A percentile compares a stretch with the other conserved stretches of the same genome.
Conservation (phyloP, 352 stramenopile genomes). For the Phytophthora fragariaefolia region DNA sequence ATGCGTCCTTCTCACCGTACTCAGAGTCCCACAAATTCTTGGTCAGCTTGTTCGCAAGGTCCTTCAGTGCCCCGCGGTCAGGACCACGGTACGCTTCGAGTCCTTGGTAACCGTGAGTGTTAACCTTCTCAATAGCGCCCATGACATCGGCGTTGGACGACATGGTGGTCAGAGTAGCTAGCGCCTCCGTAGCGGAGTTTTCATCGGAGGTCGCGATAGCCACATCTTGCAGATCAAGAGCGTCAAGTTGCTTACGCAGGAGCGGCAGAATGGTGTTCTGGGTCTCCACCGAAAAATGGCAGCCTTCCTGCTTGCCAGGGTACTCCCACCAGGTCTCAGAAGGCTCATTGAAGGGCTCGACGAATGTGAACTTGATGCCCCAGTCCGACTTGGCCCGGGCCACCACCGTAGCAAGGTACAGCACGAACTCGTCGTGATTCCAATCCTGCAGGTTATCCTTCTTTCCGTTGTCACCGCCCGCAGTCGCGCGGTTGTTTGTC, state of each 20-base stretch:
- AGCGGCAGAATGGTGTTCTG: conserved; percentile 48
- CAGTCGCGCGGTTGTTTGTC: conserved; percentile 55
- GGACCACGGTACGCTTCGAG: conserved; percentile 51
- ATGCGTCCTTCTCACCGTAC: conserved; percentile 55
- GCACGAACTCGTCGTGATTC: conserved; percentile 55
- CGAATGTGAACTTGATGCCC: conserved; percentile 56
- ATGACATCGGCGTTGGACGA: conserved; percentile 31
- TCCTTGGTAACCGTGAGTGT: conserved; percentile 64
- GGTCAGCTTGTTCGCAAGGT: conserved; percentile 36
- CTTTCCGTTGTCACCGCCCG: conserved; percentile 43
- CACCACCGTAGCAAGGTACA: conserved; percentile 55
- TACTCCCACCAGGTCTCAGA: conserved; percentile 58
- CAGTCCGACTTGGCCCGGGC: conserved; percentile 48
- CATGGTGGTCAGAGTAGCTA: conserved; percentile 41
- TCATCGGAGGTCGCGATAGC: conserved; percentile 56
- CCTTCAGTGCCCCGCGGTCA: conserved; percentile 42
- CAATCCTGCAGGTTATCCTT: conserved; percentile 56
- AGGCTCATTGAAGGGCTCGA: conserved; percentile 69
- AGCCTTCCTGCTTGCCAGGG: conserved; percentile 59
- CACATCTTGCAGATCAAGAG: conserved; percentile 37
- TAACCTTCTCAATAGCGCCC: conserved; percentile 48
- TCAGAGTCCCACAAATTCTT: conserved; percentile 70
- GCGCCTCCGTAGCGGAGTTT: conserved; percentile 49
- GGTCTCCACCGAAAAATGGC: conserved; percentile 49
- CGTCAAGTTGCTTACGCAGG: conserved; percentile 49